Evolutionary conservation across 164 flowering plant genomes (phyloP).

Genomic region (Dillenia suffruticosa): DNA sequence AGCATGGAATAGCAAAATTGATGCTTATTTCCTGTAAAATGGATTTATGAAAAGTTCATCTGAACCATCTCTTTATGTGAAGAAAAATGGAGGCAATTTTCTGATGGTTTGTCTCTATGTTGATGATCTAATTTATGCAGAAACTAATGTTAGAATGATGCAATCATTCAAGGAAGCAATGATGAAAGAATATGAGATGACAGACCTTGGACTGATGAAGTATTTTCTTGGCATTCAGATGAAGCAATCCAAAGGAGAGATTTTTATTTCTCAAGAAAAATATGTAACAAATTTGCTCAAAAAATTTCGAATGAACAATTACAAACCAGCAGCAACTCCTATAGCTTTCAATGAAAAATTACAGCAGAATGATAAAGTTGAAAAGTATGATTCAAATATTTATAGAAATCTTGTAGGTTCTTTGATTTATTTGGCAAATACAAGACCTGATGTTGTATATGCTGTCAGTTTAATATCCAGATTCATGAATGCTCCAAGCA

Average conservation of each 20-base stretch:
- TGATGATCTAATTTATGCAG: constrained; percentile 3
- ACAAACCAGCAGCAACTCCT: neutral
- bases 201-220: constrained; percentile 4
- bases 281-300: neutral
- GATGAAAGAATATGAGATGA: constrained; percentile 7
- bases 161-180: constrained; percentile 3
- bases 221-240: constrained; percentile 4
- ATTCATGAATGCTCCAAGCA: constrained; percentile 11
- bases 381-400: neutral
- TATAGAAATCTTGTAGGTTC: constrained; percentile 7
- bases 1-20: too few relatives aligned
- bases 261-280: neutral
- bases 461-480: neutral
- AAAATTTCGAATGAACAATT: constrained; percentile 7
- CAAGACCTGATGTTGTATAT: constrained; percentile 3
- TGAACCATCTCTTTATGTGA: too few relatives aligned
- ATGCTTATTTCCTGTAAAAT: too few relatives aligned
- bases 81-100: too few relatives aligned
- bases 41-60: too few relatives aligned
- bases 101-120: too few relatives aligned
- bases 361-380: constrained; percentile 2
- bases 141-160: neutral
- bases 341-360: constrained; percentile 6
- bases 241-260: neutral
- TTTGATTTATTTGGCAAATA: constrained; percentile 2